These are phyloP conservation scores for Inga laurina DNA, from an alignment of 306 rosid species.

Conservation along the genomic window DNA sequence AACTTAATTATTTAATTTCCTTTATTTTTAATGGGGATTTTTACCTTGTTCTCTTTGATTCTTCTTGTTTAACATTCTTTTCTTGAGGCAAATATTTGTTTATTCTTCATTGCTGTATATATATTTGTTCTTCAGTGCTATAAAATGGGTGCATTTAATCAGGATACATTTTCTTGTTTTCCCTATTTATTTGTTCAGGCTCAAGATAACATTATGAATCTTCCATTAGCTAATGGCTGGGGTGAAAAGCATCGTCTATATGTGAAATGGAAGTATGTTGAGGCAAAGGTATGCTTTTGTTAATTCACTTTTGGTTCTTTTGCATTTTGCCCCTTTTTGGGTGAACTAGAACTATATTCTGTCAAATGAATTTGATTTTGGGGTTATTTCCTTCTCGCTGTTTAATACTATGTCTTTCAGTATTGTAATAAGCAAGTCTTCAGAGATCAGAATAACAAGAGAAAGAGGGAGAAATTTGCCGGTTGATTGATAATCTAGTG, in stretches of 20 bases:
- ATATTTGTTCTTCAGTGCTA: not conserved
- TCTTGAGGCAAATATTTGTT: not conserved
- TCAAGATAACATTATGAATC: conserved; percentile 96
- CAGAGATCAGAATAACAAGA: not conserved
- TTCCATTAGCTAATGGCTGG: conserved; percentile 90
- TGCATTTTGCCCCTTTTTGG: conserved; percentile 33
- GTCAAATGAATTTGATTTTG: not conserved
- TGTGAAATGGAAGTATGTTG: conserved; percentile 90
- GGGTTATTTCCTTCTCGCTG: conserved; percentile 8
- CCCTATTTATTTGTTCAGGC: conserved; percentile 58
- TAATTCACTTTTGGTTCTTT: not conserved
- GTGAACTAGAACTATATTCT: conserved; percentile 35
- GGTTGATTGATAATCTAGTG: conserved; percentile 10
- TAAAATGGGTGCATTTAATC: conserved; percentile 19
- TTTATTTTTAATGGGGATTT: not conserved
- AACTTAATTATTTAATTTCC: not conserved
- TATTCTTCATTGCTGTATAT: conserved; percentile 7
- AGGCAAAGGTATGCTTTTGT: conserved; percentile 72
- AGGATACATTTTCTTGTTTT: conserved; percentile 21
- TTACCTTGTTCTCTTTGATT: not conserved
- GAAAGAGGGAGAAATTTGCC: not conserved
- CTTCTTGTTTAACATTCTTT: not conserved
- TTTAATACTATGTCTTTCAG: conserved; percentile 1
- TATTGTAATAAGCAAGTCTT: not conserved
- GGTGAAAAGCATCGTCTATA: conserved; percentile 85